A percentile compares a stretch with the other conserved stretches of the same genome.
Conservation (phyloP, 1,284 basidiomycete species). For the Filobasidium uniguttulatum region DNA sequence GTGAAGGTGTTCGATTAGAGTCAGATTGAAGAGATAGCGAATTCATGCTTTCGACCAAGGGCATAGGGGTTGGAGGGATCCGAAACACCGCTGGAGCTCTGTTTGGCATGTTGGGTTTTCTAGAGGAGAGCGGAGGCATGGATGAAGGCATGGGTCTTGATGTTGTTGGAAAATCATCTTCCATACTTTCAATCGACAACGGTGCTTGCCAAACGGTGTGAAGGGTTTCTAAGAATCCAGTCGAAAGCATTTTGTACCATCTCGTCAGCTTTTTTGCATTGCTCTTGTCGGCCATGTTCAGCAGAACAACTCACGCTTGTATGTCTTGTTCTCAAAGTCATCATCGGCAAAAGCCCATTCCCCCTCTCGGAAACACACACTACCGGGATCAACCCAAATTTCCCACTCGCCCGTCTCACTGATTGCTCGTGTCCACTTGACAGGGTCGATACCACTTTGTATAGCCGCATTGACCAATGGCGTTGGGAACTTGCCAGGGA, state of each 20-base stretch:
- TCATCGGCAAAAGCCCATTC: conserved; percentile 34
- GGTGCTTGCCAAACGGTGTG: conserved; percentile 17
- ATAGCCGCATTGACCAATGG: conserved; percentile 21
- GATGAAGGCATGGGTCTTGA: conserved; percentile 1
- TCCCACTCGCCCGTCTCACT: conserved; percentile 30
- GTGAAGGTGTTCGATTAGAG: no score
- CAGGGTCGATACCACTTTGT: conserved; percentile 21
- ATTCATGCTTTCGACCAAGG: conserved; percentile 3
- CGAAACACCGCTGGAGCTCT: conserved; percentile 30
- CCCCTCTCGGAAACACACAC: conserved; percentile 33
- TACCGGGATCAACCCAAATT: conserved; percentile 36
- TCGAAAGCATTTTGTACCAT: background rate
- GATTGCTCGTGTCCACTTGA: conserved; percentile 24
- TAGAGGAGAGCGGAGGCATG: conserved; percentile 7
- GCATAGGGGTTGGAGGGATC: conserved; percentile 28
- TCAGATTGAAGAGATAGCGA: background rate
- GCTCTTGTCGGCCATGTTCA: background rate
- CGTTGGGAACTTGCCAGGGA: conserved; percentile 23
- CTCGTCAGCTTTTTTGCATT: background rate
- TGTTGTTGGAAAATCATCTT: background rate
- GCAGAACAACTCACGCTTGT: conserved; percentile 15
- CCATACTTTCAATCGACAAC: conserved; percentile 10
- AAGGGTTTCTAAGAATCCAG: conserved; percentile 9
- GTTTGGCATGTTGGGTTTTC: conserved; percentile 27
- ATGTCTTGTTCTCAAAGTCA: conserved; percentile 26